Evolutionary conservation across 2,329 filamentous ascomycete genomes (phyloP).

Genomic region (Thielaviopsis cerberus): DNA sequence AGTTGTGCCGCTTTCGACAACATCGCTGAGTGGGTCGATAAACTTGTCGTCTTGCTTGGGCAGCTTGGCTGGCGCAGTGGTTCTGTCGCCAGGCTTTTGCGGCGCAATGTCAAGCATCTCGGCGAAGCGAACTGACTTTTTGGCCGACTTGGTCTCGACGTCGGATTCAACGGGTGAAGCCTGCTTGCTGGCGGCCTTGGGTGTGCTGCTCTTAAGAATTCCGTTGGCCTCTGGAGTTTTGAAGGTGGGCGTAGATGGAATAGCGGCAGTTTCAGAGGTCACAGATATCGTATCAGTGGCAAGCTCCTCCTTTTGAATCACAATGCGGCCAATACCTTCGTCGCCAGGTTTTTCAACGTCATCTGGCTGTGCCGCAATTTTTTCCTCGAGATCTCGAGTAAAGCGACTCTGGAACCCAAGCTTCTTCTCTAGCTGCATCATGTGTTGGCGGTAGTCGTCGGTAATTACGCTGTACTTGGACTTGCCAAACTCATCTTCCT

Average conservation of each 20-base stretch:
- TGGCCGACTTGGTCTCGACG: constrained; percentile 17
- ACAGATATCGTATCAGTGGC: constrained; percentile 10
- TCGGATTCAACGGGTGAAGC: background rate
- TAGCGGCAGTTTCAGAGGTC: constrained; percentile 12
- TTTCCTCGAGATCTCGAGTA: constrained; percentile 29
- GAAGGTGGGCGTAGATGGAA: constrained; percentile 11
- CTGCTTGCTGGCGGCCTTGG: constrained; percentile 13
- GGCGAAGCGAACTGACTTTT: constrained; percentile 71
- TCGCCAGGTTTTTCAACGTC: constrained; percentile 23
- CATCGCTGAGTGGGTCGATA: constrained; percentile 32
- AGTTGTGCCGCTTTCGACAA: constrained; percentile 29
- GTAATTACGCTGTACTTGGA: constrained; percentile 48
- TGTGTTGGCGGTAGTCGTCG: constrained; percentile 59
- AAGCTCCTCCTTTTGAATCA: constrained; percentile 22
- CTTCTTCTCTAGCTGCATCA: constrained; percentile 68
- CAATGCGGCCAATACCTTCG: constrained; percentile 38
- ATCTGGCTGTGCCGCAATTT: constrained; percentile 23
- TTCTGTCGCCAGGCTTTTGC: constrained; percentile 14
- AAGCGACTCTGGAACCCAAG: constrained; percentile 40
- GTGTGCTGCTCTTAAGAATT: constrained; percentile 18
- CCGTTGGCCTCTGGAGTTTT: constrained; percentile 5
- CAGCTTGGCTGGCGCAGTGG: constrained; percentile 7
- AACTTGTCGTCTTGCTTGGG: constrained; percentile 17
- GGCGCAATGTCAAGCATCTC: constrained; percentile 51
- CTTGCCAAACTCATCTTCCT: constrained; percentile 61